These are phyloP conservation scores for Fusarium decemcellulare DNA, from an alignment of 2,329 filamentous ascomycete species.

Conservation along the genomic window DNA sequence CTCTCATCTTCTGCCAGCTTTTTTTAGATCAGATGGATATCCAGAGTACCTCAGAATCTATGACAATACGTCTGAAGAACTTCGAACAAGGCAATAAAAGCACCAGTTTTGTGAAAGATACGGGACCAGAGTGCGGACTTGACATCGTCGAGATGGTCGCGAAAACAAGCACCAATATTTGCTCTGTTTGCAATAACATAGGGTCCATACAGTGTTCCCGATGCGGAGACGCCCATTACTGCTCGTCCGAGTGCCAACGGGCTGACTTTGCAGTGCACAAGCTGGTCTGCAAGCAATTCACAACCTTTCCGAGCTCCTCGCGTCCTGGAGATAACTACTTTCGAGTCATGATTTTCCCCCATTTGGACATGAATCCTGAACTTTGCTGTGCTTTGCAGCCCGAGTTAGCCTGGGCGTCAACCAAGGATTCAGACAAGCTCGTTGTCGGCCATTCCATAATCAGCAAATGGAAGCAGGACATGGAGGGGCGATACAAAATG, in stretches of 20 bases:
- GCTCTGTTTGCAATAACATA: background rate
- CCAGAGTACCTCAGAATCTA: too few species aligned
- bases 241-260: background rate
- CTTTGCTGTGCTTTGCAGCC: background rate
- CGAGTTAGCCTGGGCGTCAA: background rate
- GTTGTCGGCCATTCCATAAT: background rate
- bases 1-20: too few species aligned
- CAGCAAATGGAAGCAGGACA: background rate
- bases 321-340: background rate
- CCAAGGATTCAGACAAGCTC: background rate
- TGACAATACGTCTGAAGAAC: too few species aligned
- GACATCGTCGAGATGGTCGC: background rate
- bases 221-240: background rate
- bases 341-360: background rate
- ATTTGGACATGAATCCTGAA: background rate
- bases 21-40: too few species aligned
- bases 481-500: background rate
- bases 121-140: background rate
- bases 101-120: background rate
- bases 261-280: background rate
- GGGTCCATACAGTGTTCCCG: background rate
- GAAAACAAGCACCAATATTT: background rate
- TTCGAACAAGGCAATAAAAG: background rate
- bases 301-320: background rate
- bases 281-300: slow-evolving; percentile 1